These are phyloP conservation scores for Mycosarcoma mackinlayi DNA, from an alignment of 1,284 basidiomycete species.

Conservation along the genomic window DNA sequence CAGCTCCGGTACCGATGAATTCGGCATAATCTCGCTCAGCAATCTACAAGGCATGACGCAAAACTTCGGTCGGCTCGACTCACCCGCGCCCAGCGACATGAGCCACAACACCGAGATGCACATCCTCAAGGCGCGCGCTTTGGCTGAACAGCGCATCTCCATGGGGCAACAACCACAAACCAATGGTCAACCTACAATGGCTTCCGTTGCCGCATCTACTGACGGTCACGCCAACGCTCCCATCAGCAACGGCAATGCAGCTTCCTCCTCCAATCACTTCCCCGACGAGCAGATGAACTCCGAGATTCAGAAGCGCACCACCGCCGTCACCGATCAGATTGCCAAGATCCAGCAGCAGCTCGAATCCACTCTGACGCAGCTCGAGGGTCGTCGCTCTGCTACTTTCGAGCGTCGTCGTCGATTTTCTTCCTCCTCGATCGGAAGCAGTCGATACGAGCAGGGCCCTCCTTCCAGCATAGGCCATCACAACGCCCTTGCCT, in stretches of 20 bases:
- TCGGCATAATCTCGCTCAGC: conserved; percentile 45
- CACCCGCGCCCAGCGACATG: conserved; percentile 40
- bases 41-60: conserved; percentile 48
- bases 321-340: conserved; percentile 62
- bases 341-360: conserved; percentile 63
- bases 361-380: conserved; percentile 58
- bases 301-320: conserved; percentile 62
- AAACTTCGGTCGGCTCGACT: conserved; percentile 26
- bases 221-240: conserved; percentile 13
- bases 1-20: conserved; percentile 38
- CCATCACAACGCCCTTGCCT: conserved; percentile 40
- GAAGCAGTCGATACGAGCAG: conserved; percentile 45
- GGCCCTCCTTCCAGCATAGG: conserved; percentile 51
- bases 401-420: conserved; percentile 52
- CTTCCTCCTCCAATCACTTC: conserved; percentile 48
- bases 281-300: conserved; percentile 65
- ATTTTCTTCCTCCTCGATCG: conserved; percentile 33
- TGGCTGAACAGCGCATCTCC: conserved; percentile 60
- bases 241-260: conserved; percentile 7
- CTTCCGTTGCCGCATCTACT: conserved; percentile 7
- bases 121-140: conserved; percentile 57
- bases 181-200: conserved; percentile 21
- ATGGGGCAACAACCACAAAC: conserved; percentile 37
- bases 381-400: conserved; percentile 56
- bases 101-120: conserved; percentile 52